Evolutionary conservation across 768 basidiomycete species (phyloP).

Genomic region (Paxillus rubicundulus): DNA sequence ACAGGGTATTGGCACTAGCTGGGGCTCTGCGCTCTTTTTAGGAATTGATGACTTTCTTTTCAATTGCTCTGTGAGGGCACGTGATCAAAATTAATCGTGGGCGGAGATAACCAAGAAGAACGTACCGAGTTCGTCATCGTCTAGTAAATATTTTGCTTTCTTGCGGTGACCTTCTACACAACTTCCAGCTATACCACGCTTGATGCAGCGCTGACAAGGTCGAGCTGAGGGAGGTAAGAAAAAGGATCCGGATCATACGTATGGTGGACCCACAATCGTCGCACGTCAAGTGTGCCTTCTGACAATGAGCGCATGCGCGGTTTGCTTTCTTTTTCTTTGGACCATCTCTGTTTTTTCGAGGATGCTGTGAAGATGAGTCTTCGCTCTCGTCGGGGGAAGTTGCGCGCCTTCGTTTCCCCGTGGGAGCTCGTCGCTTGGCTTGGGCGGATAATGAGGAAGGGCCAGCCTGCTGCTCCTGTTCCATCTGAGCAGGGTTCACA

Average conservation of each 20-base stretch:
- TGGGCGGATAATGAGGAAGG: conserved; percentile 21
- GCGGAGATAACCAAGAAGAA: conserved; percentile 9
- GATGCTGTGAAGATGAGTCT: conserved; percentile 41
- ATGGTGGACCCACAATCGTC: conserved; percentile 77
- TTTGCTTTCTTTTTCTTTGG: conserved; percentile 95
- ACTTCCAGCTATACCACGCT: conserved; percentile 83
- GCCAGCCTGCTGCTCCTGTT: conserved; percentile 37
- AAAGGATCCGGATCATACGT: neutral
- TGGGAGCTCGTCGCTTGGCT: conserved; percentile 39
- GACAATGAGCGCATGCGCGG: conserved; percentile 92
- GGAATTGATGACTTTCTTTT: conserved; percentile 30
- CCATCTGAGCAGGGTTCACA: conserved; percentile 44
- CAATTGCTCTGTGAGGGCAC: conserved; percentile 38
- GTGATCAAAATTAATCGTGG: conserved; percentile 19
- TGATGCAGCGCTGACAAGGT: conserved; percentile 93
- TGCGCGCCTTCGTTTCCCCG: conserved; percentile 60
- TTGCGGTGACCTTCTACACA: conserved; percentile 96
- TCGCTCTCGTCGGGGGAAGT: conserved; percentile 57
- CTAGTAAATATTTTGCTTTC: conserved; percentile 95
- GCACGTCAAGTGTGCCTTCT: conserved; percentile 97
- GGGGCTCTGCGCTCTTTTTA: conserved; percentile 31
- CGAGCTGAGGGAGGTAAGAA: conserved; percentile 57
- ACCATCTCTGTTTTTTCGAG: conserved; percentile 63
- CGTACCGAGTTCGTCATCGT: conserved; percentile 89
- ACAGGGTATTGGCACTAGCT: conserved; percentile 31